These are phyloP conservation scores for Sporothrix curviconia DNA, from an alignment of 2,329 filamentous ascomycete species.

Conservation along the genomic window DNA sequence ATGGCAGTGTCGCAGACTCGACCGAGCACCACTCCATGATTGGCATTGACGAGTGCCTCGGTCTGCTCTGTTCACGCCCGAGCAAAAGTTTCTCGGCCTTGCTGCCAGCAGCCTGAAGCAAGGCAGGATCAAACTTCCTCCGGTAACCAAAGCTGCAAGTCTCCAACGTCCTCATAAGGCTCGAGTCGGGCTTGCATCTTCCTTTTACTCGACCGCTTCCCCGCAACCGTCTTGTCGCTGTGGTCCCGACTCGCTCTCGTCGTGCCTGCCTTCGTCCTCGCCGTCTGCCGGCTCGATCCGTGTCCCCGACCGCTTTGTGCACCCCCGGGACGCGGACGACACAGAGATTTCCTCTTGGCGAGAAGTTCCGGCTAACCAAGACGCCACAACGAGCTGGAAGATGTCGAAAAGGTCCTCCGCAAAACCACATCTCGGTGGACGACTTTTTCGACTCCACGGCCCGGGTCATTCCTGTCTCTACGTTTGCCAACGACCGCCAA, in stretches of 20 bases:
- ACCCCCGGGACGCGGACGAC: constrained; percentile 30
- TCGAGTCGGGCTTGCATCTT: constrained; percentile 9
- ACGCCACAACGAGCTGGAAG: constrained; percentile 35
- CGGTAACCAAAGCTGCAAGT: constrained; percentile 3
- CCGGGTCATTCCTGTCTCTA: constrained; percentile 21
- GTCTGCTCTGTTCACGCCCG: not conserved
- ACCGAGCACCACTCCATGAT: not conserved
- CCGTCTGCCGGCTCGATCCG: constrained; percentile 19
- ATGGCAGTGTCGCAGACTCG: constrained; percentile 12
- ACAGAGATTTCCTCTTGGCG: constrained; percentile 28
- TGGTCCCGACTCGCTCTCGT: constrained; percentile 23
- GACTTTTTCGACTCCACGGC: constrained; percentile 35
- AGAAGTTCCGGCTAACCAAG: constrained; percentile 44
- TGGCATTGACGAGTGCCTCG: not conserved
- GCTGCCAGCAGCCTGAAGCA: not conserved
- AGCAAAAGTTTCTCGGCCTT: not conserved
- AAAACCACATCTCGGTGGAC: constrained; percentile 35
- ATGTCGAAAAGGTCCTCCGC: constrained; percentile 39
- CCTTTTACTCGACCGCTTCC: constrained; percentile 15
- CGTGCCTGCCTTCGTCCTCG: not conserved
- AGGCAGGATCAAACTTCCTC: not conserved
- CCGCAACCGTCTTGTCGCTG: constrained; percentile 12
- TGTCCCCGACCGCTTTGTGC: constrained; percentile 45
- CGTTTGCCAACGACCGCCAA: constrained; percentile 21
- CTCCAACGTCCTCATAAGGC: not conserved